Percentiles rank a stretch among this genome's conserved stretches.
phyloP scores from a whole-genome alignment of 1,284 basidiomycete species.

The Puccinia coronata region DNA sequence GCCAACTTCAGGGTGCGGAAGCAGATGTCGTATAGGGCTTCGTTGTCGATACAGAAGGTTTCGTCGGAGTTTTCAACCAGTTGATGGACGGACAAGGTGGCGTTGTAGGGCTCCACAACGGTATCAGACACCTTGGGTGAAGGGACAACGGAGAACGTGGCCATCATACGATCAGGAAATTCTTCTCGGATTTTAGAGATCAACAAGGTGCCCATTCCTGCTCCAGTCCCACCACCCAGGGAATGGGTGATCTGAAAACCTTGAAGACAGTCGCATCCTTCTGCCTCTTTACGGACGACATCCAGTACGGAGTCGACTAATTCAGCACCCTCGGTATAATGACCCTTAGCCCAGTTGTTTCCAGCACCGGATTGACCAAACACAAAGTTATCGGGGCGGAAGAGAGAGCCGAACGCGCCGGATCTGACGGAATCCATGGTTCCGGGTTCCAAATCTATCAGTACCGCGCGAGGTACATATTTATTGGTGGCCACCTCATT shows the following conservation, averaged over 20 bases:
- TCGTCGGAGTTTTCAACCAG: constrained; percentile 87
- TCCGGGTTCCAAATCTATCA: constrained; percentile 87
- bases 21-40: constrained; percentile 87
- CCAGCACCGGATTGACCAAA: constrained; percentile 74
- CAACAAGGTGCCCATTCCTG: constrained; percentile 83
- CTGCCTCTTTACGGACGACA: constrained; percentile 62
- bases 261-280: constrained; percentile 81
- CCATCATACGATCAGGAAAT: constrained; percentile 87
- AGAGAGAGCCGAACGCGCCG: constrained; percentile 72
- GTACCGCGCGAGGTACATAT: constrained; percentile 90
- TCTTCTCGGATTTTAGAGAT: constrained; percentile 84
- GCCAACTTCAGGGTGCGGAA: constrained; percentile 73
- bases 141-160: constrained; percentile 87
- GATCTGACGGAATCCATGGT: constrained; percentile 73
- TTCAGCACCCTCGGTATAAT: constrained; percentile 91
- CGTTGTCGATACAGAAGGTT: constrained; percentile 89
- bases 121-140: constrained; percentile 94
- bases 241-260: constrained; percentile 93
- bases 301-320: constrained; percentile 79
- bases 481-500: constrained; percentile 62
- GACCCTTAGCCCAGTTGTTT: constrained; percentile 74
- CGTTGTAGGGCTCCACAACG: constrained; percentile 92
- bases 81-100: constrained; percentile 84
- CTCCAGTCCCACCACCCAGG: constrained; percentile 88
- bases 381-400: constrained; percentile 75